A percentile compares a stretch with the other conserved stretches of the same genome.
phyloP scores from a whole-genome alignment of 129 eudicot species.

The Lactuca sativa region DNA sequence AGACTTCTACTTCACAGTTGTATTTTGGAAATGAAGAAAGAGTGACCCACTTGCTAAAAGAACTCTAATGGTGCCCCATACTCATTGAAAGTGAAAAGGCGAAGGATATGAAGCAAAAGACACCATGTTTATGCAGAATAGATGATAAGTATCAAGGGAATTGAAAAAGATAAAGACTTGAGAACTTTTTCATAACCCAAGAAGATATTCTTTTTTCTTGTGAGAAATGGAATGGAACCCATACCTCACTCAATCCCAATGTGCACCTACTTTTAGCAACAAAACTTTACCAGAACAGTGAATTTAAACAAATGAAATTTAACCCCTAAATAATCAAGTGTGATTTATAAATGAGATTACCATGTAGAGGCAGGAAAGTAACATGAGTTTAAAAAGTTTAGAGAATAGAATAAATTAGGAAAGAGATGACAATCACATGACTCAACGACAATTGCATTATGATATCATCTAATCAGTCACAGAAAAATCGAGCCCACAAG shows the following conservation, averaged over 20 bases:
- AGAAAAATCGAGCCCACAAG: conserved; percentile 51
- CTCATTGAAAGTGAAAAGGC: conserved; percentile 28
- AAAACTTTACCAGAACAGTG: conserved; percentile 20
- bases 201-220: conserved; percentile 14
- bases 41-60: conserved; percentile 33
- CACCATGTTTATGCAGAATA: conserved; percentile 21
- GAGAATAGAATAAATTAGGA: conserved; percentile 8
- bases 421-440: conserved; percentile 54
- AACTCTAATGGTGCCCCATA: conserved; percentile 39
- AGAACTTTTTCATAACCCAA: conserved; percentile 19
- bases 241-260: conserved; percentile 31
- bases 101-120: conserved; percentile 10
- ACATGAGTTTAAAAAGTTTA: conserved; percentile 3
- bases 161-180: conserved; percentile 14
- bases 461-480: conserved; percentile 52
- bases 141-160: conserved; percentile 21
- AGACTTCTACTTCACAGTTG: conserved; percentile 27
- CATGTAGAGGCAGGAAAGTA: conserved; percentile 30
- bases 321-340: conserved; percentile 8
- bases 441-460: conserved; percentile 51
- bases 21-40: conserved; percentile 31
- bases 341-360: background rate
- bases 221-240: conserved; percentile 32
- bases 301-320: conserved; percentile 16
- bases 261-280: conserved; percentile 31